Evolutionary conservation across 2,329 filamentous ascomycete genomes (phyloP).

Genomic region (Colletotrichum falcatum): DNA sequence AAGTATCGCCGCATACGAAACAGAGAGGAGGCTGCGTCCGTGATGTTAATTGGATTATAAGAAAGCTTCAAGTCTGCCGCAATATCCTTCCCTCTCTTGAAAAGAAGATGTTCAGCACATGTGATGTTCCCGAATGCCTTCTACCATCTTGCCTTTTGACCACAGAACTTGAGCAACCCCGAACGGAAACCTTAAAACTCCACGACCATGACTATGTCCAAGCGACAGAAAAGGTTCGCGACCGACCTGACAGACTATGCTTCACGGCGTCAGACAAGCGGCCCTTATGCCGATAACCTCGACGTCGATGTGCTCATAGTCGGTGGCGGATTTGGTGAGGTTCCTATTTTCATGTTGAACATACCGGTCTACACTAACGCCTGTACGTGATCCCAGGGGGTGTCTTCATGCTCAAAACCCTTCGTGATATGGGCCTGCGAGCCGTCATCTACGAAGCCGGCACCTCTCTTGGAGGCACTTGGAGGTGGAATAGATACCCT

Average conservation of each 20-base stretch:
- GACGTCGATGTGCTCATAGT: conserved; percentile 60
- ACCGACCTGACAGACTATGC: conserved; percentile 56
- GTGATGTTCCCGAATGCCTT: no score
- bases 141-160: no score
- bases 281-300: conserved; percentile 56
- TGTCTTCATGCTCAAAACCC: conserved; percentile 63
- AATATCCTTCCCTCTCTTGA: neutral
- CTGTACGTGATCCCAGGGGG: conserved; percentile 45
- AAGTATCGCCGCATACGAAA: conserved; percentile 27
- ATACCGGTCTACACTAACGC: neutral
- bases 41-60: neutral
- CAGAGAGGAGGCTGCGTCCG: neutral
- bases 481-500: conserved; percentile 69
- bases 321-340: conserved; percentile 55
- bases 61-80: neutral
- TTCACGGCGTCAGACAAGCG: conserved; percentile 45
- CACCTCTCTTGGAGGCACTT: conserved; percentile 63
- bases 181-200: neutral
- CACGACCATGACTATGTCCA: conserved; percentile 42
- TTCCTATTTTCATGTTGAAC: neutral
- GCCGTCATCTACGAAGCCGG: conserved; percentile 65
- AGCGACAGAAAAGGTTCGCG: conserved; percentile 53
- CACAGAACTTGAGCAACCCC: neutral
- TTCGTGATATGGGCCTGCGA: conserved; percentile 62
- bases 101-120: neutral